Base-by-base conservation (phyloP, 768 basidiomycete genomes). In the Boletus coccyginus region DNA sequence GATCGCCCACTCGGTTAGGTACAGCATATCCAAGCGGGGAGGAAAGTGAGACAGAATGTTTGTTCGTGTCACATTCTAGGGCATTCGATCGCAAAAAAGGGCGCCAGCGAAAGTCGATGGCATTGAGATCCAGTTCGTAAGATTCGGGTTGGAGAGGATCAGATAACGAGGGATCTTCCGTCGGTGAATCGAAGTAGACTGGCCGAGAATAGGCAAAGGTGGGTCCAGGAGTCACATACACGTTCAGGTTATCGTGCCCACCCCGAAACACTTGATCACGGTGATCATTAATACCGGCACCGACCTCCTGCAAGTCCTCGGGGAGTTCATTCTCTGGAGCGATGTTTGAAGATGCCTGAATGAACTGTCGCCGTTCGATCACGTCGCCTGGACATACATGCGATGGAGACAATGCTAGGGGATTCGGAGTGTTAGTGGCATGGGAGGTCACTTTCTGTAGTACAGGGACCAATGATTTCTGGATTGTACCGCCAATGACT, bases 101-200 rank as follows among this genome's bases (percentile, higher is more conserved):
- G 45, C 71, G 67, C 85, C 86, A 87, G 50, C 65, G 75, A 60
- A 87, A 87, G 61, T 81, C 81, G 10, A 86, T 68, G 5, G 63
- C 62, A 7, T 72, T 66, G 39, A 75, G 66, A 56, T 78, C 73
- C 41, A 81, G 60, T 29, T 73, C 71, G 57, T 74, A 77, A 46
- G 68, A 67, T 48, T 65, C 65, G 36, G 68, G 59, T 32, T 73
- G 66, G 38, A 76, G 66, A 60, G 76, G 73, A 59, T 74, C 74
- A 32, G 77, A 75, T 38, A 62, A 53, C 47, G 72, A 69, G 36
- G 78, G 78, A 57, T 81, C 80, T 66, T 83, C 80, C 32, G 74
- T 72, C 2, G 80, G 80, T 3, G 79, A 80, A 63, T 83, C 80
- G 60, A 81, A 81, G 67, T 81, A 80, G 35, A 81, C 63, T 7